Evolutionary conservation across 139 green algal species (phyloP).

Genomic region (Picochlorum sp.): DNA sequence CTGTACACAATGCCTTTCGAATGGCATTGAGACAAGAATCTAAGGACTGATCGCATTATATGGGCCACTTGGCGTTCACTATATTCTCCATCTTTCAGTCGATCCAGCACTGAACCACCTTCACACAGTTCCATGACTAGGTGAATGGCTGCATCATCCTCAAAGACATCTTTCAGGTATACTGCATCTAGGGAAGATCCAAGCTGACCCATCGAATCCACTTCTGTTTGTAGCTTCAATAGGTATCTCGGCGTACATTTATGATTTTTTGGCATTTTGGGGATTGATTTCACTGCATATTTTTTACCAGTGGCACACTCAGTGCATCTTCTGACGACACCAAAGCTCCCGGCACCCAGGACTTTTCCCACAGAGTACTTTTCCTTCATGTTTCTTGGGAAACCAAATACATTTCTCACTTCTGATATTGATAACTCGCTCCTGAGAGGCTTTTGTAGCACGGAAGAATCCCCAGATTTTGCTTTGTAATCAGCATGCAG

Average conservation of each 20-base stretch:
- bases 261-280: constrained; percentile 69
- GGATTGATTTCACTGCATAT: constrained; percentile 78
- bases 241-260: constrained; percentile 73
- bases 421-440: constrained; percentile 46
- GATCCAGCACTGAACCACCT: constrained; percentile 58
- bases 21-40: constrained; percentile 82
- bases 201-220: constrained; percentile 87
- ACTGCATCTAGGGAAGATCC: constrained; percentile 70
- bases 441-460: constrained; percentile 58
- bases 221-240: constrained; percentile 83
- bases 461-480: constrained; percentile 49
- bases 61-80: constrained; percentile 37
- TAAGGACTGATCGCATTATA: constrained; percentile 42
- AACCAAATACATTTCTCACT: constrained; percentile 67
- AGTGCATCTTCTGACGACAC: constrained; percentile 67
- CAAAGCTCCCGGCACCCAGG: constrained; percentile 80
- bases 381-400: constrained; percentile 40
- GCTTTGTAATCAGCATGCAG: constrained; percentile 49
- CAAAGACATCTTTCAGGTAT: constrained; percentile 63
- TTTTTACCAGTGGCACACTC: constrained; percentile 23
- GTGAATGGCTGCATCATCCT: constrained; percentile 65
- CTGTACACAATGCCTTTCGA: constrained; percentile 67
- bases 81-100: constrained; percentile 38
- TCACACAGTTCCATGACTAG: constrained; percentile 87
- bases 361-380: constrained; percentile 61